Evolutionary conservation across 108 stramenopile genomes (phyloP).

Genomic region (Cyclotella baltica): DNA sequence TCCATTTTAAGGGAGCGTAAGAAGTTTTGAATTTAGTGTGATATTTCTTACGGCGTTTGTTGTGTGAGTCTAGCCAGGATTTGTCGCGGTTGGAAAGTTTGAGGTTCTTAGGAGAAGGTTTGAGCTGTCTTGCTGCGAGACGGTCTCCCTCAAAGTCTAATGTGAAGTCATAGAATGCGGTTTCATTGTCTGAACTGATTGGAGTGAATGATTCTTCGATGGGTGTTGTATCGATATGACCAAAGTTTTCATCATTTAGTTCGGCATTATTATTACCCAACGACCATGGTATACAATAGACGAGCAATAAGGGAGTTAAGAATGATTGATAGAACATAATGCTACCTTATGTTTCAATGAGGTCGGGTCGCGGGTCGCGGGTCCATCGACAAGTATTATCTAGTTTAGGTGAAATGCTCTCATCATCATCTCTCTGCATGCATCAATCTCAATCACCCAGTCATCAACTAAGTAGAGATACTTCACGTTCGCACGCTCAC

Average conservation of each 20-base stretch:
- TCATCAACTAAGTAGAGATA: no score
- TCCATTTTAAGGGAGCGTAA: conserved; percentile 37
- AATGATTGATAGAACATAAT: no score
- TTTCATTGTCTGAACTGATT: not conserved
- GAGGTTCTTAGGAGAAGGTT: not conserved
- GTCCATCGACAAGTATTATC: no score
- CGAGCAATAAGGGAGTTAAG: not conserved
- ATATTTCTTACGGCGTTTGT: conserved; percentile 29
- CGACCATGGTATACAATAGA: not conserved
- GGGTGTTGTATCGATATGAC: not conserved
- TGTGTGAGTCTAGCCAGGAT: conserved; percentile 36
- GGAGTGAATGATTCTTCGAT: not conserved
- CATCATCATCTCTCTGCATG: no score
- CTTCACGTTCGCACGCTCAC: no score
- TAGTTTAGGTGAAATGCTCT: no score
- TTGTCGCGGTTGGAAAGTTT: conserved; percentile 10
- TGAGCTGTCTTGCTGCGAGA: not conserved
- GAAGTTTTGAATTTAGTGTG: conserved; percentile 26
- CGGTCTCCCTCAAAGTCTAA: not conserved
- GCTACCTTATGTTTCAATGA: no score
- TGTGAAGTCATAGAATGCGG: not conserved
- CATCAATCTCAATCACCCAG: no score
- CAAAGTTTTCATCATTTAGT: not conserved
- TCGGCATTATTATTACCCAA: not conserved
- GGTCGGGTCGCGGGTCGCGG: no score